These are phyloP conservation scores for Epichloe coenophiala DNA, from an alignment of 2,329 filamentous ascomycete species.

Conservation along the genomic window DNA sequence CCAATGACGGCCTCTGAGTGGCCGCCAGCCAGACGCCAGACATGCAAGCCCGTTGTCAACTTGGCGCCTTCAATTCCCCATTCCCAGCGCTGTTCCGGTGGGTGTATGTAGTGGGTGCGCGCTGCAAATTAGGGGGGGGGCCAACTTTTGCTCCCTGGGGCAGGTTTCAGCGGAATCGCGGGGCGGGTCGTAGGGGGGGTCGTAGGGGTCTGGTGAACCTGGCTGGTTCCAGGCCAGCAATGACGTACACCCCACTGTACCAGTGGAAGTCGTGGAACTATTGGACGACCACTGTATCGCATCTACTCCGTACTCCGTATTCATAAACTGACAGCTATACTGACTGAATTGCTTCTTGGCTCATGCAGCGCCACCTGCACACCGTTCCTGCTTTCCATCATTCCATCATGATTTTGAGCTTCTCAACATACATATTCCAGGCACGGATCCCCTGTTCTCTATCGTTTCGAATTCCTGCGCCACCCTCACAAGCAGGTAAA, in stretches of 20 bases:
- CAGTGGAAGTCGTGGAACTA: too few species aligned
- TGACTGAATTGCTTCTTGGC: neutral
- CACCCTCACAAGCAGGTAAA: constrained; percentile 4
- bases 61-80: too few species aligned
- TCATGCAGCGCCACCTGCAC: constrained; percentile 4
- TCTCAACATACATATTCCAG: neutral
- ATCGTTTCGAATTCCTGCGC: constrained; percentile 1
- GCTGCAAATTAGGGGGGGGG: neutral
- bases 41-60: too few species aligned
- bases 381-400: constrained; percentile 3
- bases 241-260: neutral
- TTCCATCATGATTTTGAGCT: neutral
- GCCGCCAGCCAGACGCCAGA: neutral
- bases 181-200: neutral
- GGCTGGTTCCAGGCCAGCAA: neutral
- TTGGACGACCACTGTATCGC: too few species aligned
- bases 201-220: too few species aligned
- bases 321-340: too few species aligned
- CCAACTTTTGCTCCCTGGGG: neutral
- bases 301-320: too few species aligned
- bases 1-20: neutral
- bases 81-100: too few species aligned
- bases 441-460: constrained; percentile 4
- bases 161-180: neutral
- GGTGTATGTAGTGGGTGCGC: neutral